Percentiles rank a stretch among this genome's conserved stretches.
Conservation (phyloP, 345 rosid species). For the Gossypium stocksii region DNA sequence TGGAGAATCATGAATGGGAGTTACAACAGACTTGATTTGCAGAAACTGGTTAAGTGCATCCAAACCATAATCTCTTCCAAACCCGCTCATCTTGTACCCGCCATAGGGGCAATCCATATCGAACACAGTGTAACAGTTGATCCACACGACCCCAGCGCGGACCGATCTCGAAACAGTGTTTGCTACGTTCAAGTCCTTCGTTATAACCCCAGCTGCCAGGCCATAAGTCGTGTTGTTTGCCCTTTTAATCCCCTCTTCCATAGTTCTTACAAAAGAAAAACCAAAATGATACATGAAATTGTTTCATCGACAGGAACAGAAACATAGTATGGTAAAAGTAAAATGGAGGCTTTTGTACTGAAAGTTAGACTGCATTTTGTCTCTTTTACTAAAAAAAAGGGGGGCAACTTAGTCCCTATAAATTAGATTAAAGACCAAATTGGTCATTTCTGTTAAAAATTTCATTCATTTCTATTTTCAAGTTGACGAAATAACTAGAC, state of each 20-base stretch:
- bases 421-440: no score
- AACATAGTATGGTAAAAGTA: no score
- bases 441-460: no score
- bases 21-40: not conserved
- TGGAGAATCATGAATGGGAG: not conserved
- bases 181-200: conserved; percentile 52
- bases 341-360: no score
- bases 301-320: not conserved
- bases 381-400: accelerated
- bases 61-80: not conserved
- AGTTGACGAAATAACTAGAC: no score
- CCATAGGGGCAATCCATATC: conserved; percentile 60
- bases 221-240: conserved; percentile 75
- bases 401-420: accelerated
- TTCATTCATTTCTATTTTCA: no score
- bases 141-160: conserved; percentile 39
- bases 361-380: no score
- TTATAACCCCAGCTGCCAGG: conserved; percentile 69
- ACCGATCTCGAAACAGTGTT: conserved; percentile 70
- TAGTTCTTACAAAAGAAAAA: conserved; percentile 35
- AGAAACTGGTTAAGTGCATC: not conserved
- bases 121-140: conserved; percentile 62
- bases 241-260: conserved; percentile 55
- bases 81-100: not conserved
- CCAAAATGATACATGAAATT: not conserved